phyloP scores from a whole-genome alignment of 768 basidiomycete species.

The Tricholoma furcatifolium region DNA sequence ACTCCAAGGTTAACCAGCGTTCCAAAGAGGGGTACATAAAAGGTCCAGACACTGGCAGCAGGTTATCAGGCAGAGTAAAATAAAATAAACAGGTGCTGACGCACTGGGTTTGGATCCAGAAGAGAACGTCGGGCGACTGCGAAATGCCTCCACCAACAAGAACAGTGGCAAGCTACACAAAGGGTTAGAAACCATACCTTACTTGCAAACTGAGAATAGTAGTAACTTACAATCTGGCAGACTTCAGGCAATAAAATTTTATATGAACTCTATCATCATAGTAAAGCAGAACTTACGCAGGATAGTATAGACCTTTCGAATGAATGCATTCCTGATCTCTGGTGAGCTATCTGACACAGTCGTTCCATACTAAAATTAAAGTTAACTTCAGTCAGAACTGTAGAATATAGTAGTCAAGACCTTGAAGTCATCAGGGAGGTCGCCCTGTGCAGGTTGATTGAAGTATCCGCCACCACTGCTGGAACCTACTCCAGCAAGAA shows the following conservation, averaged over 20 bases:
- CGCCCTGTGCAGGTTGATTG: constrained; percentile 71
- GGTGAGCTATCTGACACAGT: constrained; percentile 74
- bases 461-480: constrained; percentile 53
- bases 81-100: constrained; percentile 22
- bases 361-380: constrained; percentile 63
- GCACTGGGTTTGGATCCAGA: constrained; percentile 74
- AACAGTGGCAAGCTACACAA: constrained; percentile 63
- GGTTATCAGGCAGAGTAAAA: not conserved
- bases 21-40: constrained; percentile 77
- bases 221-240: constrained; percentile 66
- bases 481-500: constrained; percentile 54
- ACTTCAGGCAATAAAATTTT: constrained; percentile 36
- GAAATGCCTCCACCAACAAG: constrained; percentile 74
- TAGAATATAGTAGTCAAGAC: constrained; percentile 35
- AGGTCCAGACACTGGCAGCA: constrained; percentile 63
- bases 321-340: constrained; percentile 82
- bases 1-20: constrained; percentile 77
- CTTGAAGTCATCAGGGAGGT: constrained; percentile 94
- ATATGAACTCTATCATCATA: constrained; percentile 3
- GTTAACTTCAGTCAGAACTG: not conserved
- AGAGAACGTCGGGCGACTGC: constrained; percentile 53
- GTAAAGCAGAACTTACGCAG: constrained; percentile 57
- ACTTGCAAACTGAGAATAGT: not conserved
- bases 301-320: constrained; percentile 90
- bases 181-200: not conserved